Percentiles rank a stretch among this genome's conserved stretches.
Conservation (phyloP, 371 early-diverging fungal species). For the Actinomortierella ambigua region DNA sequence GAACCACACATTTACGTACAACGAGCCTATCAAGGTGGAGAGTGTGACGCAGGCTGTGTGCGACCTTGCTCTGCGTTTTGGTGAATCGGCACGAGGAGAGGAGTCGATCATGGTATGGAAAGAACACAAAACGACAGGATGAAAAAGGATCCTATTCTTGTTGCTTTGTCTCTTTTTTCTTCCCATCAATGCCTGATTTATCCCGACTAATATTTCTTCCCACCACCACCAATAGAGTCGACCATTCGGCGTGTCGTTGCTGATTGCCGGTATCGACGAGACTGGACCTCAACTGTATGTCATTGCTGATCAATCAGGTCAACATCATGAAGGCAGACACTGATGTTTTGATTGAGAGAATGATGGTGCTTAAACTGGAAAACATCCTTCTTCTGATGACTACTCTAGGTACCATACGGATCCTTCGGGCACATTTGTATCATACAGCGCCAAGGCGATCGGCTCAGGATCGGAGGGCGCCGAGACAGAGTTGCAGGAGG, state of each 20-base stretch:
- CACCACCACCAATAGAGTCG: constrained; percentile 87
- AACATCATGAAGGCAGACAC: no score
- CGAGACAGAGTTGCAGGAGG: constrained; percentile 96
- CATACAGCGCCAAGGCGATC: constrained; percentile 96
- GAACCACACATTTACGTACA: constrained; percentile 95
- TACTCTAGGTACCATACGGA: constrained; percentile 85
- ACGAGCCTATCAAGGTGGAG: constrained; percentile 95
- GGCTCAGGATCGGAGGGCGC: constrained; percentile 99
- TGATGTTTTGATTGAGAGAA: no score
- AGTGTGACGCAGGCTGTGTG: constrained; percentile 97
- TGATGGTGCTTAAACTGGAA: no score
- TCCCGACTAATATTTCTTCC: background rate
- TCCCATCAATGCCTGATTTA: background rate
- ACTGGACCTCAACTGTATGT: constrained; percentile 96
- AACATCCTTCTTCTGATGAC: background rate
- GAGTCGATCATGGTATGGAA: constrained; percentile 90
- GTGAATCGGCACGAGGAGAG: constrained; percentile 95
- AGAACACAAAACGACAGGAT: background rate
- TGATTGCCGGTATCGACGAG: constrained; percentile 98
- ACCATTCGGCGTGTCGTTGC: constrained; percentile 98
- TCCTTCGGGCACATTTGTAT: constrained; percentile 95
- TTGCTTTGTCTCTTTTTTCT: background rate
- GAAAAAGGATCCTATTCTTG: background rate
- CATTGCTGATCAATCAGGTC: constrained; percentile 1
- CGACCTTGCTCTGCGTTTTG: constrained; percentile 96